Evolutionary conservation across 371 early-diverging fungal genomes (phyloP).

Genomic region (Neoconidiobolus thromboides): DNA sequence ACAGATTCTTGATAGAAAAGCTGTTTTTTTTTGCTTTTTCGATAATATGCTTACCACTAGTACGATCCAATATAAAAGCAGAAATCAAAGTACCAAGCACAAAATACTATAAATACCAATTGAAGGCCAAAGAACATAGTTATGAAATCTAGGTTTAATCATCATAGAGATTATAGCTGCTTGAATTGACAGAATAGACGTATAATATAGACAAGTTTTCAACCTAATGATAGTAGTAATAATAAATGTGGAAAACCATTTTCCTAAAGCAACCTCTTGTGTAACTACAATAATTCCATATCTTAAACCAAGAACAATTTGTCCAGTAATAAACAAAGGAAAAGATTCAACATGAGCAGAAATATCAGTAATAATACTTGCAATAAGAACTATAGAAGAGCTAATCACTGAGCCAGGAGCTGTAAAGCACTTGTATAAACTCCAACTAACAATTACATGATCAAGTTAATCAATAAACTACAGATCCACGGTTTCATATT

Average conservation of each 20-base stretch:
- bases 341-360: conserved; percentile 19
- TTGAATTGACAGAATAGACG: conserved; percentile 24
- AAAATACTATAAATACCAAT: conserved; percentile 23
- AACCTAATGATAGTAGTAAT: conserved; percentile 20
- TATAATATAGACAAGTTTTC: conserved; percentile 25
- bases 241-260: conserved; percentile 27
- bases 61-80: conserved; percentile 17
- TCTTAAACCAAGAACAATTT: conserved; percentile 25
- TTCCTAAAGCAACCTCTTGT: conserved; percentile 29
- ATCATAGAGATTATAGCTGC: conserved; percentile 21
- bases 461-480: conserved; percentile 25
- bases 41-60: conserved; percentile 15
- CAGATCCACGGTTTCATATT: conserved; percentile 24
- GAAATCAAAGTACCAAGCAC: conserved; percentile 21
- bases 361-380: conserved; percentile 22
- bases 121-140: conserved; percentile 27
- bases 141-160: conserved; percentile 20
- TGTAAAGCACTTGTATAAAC: conserved; percentile 7
- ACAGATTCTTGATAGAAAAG: conserved; percentile 17
- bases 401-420: conserved; percentile 11
- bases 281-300: conserved; percentile 28
- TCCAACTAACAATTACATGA: conserved; percentile 23
- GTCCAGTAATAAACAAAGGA: conserved; percentile 22
- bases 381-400: conserved; percentile 8
- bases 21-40: conserved; percentile 16